Conservation (phyloP, 2,329 filamentous ascomycete genomes). For the Colletotrichum coccodes region DNA sequence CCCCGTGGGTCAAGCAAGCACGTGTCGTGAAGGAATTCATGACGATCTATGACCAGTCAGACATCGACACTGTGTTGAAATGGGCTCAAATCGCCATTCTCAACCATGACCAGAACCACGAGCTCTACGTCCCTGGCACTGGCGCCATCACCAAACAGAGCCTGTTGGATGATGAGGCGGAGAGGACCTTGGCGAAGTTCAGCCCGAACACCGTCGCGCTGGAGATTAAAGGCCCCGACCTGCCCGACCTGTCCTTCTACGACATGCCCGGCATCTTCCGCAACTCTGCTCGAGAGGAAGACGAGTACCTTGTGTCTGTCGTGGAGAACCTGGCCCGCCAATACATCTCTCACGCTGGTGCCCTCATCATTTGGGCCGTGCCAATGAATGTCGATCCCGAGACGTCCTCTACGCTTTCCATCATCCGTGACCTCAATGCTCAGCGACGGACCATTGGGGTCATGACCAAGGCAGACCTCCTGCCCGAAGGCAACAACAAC, state of each 20-base stretch:
- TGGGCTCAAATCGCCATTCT: slow-evolving; percentile 83
- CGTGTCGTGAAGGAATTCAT: slow-evolving; percentile 69
- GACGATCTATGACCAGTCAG: slow-evolving; percentile 65
- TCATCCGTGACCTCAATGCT: slow-evolving; percentile 69
- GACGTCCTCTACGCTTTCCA: slow-evolving; percentile 75
- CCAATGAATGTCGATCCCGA: slow-evolving; percentile 83
- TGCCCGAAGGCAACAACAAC: slow-evolving; percentile 62
- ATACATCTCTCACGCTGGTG: slow-evolving; percentile 76
- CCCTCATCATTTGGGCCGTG: slow-evolving; percentile 81
- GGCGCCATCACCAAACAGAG: slow-evolving; percentile 51
- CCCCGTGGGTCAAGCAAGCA: slow-evolving; percentile 70
- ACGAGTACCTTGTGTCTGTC: slow-evolving; percentile 76
- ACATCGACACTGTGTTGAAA: slow-evolving; percentile 75
- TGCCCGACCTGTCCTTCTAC: slow-evolving; percentile 83
- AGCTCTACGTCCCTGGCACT: slow-evolving; percentile 64
- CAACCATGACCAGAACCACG: slow-evolving; percentile 68
- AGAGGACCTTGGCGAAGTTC: slow-evolving; percentile 70
- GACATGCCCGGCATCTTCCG: slow-evolving; percentile 87
- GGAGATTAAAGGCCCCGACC: slow-evolving; percentile 75
- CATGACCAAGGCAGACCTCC: slow-evolving; percentile 85
- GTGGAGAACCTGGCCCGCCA: slow-evolving; percentile 76
- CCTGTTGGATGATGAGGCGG: slow-evolving; percentile 46
- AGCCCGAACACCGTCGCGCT: slow-evolving; percentile 85
- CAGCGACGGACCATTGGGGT: slow-evolving; percentile 75
- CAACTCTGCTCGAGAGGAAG: slow-evolving; percentile 70